Evolutionary conservation across 768 basidiomycete species (phyloP).

Genomic region (Leccinum sublutescens): DNA sequence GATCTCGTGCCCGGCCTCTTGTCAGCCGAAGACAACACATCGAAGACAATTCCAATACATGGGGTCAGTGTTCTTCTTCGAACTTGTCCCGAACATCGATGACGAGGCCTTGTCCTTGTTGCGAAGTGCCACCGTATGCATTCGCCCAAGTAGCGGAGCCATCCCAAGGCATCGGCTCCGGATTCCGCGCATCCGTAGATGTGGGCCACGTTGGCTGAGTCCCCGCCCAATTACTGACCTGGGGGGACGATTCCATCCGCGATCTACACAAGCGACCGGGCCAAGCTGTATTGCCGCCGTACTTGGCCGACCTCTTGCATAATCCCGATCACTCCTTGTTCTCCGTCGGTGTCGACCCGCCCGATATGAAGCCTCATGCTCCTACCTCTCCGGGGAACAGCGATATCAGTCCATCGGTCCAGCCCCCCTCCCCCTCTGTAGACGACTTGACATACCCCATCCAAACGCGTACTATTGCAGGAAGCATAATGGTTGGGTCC

Average conservation of each 20-base stretch:
- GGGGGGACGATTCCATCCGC: slow-evolving; percentile 50
- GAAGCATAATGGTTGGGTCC: slow-evolving; percentile 80
- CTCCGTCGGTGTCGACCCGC: slow-evolving; percentile 47
- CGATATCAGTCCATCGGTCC: slow-evolving; percentile 14
- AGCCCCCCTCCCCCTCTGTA: slow-evolving; percentile 42
- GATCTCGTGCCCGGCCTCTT: slow-evolving; percentile 38
- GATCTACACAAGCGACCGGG: slow-evolving; percentile 56
- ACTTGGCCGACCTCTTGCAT: slow-evolving; percentile 66
- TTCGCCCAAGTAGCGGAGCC: slow-evolving; percentile 22
- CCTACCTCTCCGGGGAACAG: slow-evolving; percentile 24
- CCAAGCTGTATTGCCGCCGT: slow-evolving; percentile 64
- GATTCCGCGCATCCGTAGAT: slow-evolving; percentile 20
- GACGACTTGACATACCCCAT: slow-evolving; percentile 70
- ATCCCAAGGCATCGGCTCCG: slow-evolving; percentile 28
- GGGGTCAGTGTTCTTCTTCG: slow-evolving; percentile 59
- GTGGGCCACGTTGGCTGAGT: slow-evolving; percentile 12
- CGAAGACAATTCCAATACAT: slow-evolving; percentile 8
- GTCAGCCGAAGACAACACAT: slow-evolving; percentile 32
- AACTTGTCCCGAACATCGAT: slow-evolving; percentile 60
- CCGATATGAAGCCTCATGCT: slow-evolving; percentile 28
- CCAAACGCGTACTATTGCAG: slow-evolving; percentile 82
- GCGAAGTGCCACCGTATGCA: slow-evolving; percentile 19
- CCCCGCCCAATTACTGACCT: slow-evolving; percentile 17
- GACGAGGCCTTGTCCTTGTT: slow-evolving; percentile 33
- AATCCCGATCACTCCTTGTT: slow-evolving; percentile 71